Evolutionary conservation across 805 yeast genomes (phyloP).

Genomic region (Kodamaea nitidulidarum): DNA sequence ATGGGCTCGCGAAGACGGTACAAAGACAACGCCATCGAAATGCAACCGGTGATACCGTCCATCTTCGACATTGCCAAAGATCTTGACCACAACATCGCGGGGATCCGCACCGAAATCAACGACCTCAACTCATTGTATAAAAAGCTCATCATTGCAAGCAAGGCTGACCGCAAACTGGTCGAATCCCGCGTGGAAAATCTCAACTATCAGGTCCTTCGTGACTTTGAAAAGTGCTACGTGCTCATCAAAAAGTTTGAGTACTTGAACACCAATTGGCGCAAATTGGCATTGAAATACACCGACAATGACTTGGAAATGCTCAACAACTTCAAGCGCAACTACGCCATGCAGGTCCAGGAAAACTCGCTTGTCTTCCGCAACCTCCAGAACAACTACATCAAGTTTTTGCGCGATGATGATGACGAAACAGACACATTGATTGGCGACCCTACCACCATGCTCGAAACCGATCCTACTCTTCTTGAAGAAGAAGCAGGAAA

Average conservation of each 20-base stretch:
- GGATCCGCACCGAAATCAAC: constrained; percentile 51
- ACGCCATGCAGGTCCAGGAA: constrained; percentile 82
- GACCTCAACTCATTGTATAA: constrained; percentile 69
- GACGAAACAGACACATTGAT: constrained; percentile 40
- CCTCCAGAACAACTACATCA: constrained; percentile 84
- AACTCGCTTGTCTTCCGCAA: constrained; percentile 75
- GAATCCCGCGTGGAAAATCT: constrained; percentile 77
- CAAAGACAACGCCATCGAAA: constrained; percentile 42
- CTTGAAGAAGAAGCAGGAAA: constrained; percentile 20
- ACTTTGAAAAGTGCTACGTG: constrained; percentile 74
- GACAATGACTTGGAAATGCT: constrained; percentile 60
- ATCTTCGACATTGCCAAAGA: constrained; percentile 71
- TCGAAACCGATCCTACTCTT: constrained; percentile 4
- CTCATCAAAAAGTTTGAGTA: constrained; percentile 62
- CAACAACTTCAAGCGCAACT: constrained; percentile 74
- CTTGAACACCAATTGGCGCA: constrained; percentile 38
- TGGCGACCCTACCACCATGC: background rate
- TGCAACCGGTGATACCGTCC: constrained; percentile 70
- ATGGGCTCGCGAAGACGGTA: constrained; percentile 31
- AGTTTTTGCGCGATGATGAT: constrained; percentile 78
- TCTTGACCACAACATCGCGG: constrained; percentile 57
- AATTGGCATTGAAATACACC: constrained; percentile 33
- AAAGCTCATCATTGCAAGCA: constrained; percentile 81
- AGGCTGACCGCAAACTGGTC: constrained; percentile 71
- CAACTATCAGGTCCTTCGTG: constrained; percentile 68